phyloP scores from a whole-genome alignment of 257 asterid genomes.

The Plantago major region DNA sequence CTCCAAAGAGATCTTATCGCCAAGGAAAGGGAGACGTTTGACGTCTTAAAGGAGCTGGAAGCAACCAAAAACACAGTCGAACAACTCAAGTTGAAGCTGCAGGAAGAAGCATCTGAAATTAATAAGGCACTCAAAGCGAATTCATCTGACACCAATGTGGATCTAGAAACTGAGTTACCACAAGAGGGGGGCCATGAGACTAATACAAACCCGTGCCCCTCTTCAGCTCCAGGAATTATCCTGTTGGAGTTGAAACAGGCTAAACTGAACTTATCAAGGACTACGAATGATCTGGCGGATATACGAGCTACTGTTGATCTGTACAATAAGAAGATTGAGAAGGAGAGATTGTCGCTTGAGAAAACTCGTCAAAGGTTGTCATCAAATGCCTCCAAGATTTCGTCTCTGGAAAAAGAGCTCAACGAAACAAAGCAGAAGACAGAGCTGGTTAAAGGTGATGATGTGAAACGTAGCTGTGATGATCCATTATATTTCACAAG shows the following conservation, averaged over 20 bases:
- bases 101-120: conserved; percentile 53
- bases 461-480: conserved; percentile 18
- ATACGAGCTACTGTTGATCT: conserved; percentile 69
- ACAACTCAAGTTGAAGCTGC: conserved; percentile 58
- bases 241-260: conserved; percentile 78
- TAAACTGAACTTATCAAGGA: conserved; percentile 54
- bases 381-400: conserved; percentile 47
- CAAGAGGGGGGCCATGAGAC: conserved; percentile 19
- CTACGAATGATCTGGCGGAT: conserved; percentile 67
- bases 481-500: conserved; percentile 40
- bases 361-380: conserved; percentile 70
- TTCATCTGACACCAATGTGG: conserved; percentile 5
- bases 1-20: conserved; percentile 54
- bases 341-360: conserved; percentile 73
- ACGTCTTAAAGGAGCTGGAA: conserved; percentile 73
- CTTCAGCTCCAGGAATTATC: conserved; percentile 60
- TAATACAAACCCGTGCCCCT: conserved; percentile 29
- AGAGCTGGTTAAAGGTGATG: conserved; percentile 31
- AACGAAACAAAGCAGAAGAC: conserved; percentile 41
- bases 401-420: conserved; percentile 59
- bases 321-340: conserved; percentile 69
- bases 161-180: conserved; percentile 15
- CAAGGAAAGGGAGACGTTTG: conserved; percentile 80
- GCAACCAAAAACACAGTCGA: conserved; percentile 51
- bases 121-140: conserved; percentile 26